These are phyloP conservation scores for Geranomyces variabilis DNA, from an alignment of 192 early-diverging fungal species.

Conservation along the genomic window DNA sequence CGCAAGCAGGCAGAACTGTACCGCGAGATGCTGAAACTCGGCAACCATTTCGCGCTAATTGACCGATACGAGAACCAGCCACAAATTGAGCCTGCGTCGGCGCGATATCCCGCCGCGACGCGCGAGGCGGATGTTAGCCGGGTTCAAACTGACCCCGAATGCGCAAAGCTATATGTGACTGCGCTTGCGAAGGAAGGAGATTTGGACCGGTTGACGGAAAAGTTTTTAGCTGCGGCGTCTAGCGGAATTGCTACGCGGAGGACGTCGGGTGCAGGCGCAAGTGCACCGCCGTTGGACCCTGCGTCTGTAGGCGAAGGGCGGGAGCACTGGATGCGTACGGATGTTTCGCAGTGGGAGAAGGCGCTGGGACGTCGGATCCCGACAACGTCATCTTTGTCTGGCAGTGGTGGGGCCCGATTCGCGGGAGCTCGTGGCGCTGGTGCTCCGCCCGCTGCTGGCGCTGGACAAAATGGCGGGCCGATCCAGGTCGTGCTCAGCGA, in stretches of 20 bases:
- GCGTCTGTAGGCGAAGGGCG: slow-evolving; percentile 22
- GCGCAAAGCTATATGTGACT: slow-evolving; percentile 37
- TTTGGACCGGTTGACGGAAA: slow-evolving; percentile 32
- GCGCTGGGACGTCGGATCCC: slow-evolving; percentile 19
- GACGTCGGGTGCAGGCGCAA: background rate
- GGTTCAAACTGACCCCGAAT: slow-evolving; percentile 47
- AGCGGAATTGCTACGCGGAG: background rate
- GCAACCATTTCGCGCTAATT: slow-evolving; percentile 40
- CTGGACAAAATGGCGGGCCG: slow-evolving; percentile 22
- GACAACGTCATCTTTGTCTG: background rate
- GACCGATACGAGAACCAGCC: slow-evolving; percentile 53
- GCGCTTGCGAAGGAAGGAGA: slow-evolving; percentile 46
- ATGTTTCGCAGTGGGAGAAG: slow-evolving; percentile 33
- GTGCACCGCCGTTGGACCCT: background rate
- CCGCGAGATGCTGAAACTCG: slow-evolving; percentile 38
- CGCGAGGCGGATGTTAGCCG: slow-evolving; percentile 24
- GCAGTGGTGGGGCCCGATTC: background rate
- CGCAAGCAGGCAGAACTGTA: slow-evolving; percentile 43
- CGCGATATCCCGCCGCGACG: slow-evolving; percentile 6
- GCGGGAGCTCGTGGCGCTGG: background rate
- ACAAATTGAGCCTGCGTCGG: slow-evolving; percentile 34
- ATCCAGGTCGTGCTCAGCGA: slow-evolving; percentile 57
- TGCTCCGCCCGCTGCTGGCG: background rate
- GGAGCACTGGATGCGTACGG: slow-evolving; percentile 39
- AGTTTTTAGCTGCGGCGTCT: slow-evolving; percentile 14